A percentile compares a stretch with the other conserved stretches of the same genome.
These are phyloP conservation scores for Boletus rubropictus DNA, from an alignment of 768 basidiomycete species.

Conservation along the genomic window DNA sequence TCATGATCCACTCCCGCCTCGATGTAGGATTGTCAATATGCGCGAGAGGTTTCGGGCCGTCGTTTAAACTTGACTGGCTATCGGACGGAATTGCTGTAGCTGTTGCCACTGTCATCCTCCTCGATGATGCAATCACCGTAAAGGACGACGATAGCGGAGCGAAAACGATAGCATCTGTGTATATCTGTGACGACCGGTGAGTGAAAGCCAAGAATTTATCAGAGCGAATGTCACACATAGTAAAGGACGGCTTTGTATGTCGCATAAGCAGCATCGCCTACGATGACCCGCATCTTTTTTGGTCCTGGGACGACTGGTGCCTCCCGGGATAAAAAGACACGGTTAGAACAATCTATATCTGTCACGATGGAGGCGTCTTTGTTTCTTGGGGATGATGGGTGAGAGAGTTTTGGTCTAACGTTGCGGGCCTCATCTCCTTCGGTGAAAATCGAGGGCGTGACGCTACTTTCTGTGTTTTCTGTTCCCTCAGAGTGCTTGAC, in stretches of 20 bases:
- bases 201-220: not conserved
- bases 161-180: constrained; percentile 80
- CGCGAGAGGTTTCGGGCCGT: constrained; percentile 11
- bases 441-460: not conserved
- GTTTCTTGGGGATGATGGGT: constrained; percentile 37
- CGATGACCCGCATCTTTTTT: constrained; percentile 46
- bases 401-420: constrained; percentile 31
- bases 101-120: constrained; percentile 6
- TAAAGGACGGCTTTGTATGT: constrained; percentile 68
- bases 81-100: constrained; percentile 29
- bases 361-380: constrained; percentile 17
- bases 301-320: constrained; percentile 36
- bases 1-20: constrained; percentile 65
- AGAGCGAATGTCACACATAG: constrained; percentile 48
- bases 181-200: constrained; percentile 46
- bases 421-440: constrained; percentile 23
- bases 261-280: constrained; percentile 54
- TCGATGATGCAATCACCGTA: constrained; percentile 20
- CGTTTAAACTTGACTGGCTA: constrained; percentile 31
- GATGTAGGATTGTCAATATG: constrained; percentile 29
- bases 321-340: not conserved
- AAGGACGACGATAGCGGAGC: constrained; percentile 79
- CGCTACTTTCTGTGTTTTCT: not conserved
- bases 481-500: constrained; percentile 2
- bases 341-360: constrained; percentile 5